Base-by-base conservation (phyloP, 116 monocot species). In the Zostera marina region DNA sequence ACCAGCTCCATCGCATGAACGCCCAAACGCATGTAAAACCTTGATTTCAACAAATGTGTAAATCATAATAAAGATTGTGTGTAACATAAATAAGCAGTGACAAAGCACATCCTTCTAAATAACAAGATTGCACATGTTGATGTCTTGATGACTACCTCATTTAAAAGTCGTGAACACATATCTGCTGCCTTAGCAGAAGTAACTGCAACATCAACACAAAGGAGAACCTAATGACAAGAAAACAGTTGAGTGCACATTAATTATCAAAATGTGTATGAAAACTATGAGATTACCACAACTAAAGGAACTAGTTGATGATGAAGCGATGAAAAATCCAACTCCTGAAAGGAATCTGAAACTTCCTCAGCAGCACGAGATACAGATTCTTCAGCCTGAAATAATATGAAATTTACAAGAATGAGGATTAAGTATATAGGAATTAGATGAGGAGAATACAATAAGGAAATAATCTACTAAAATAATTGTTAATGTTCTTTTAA, bases 141-240 rank as follows among this genome's bases (percentile, higher is more conserved):
- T 6, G 15, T 14, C 58, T 9, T 20, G 12, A 62, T 14, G 70
- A 62, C 76, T 81, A 75, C 89, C 79, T 85, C 71, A 11, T 75
- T 62, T 62, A 96, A 77, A 77, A 96, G 94, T 19, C 70, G 68
- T 74, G 52, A 75, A 63, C 89, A 89, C 66, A 69, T 78, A 75
- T 82, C 76, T 55, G 61, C 52, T 49, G 85, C 80, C 26, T 47
- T 81, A 6, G 89, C 70, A 70, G 84, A 84, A 54, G 80, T 77
- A 46, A 75, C 80, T 7, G 89, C 89, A 65, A 79, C 82, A 82
- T 96, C 94, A 57, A 96, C 73, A 59, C 78, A 96, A 24, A 96
- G 85, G 70, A 96, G 89, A 71, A 78, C 80, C 92, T 92, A 73
- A 63, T 25, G 73, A 23, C 26, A 32, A 3, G n/a, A 53, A 43